Base-by-base conservation (phyloP, 139 green algal species). In the Chlamydomonas incerta region DNA sequence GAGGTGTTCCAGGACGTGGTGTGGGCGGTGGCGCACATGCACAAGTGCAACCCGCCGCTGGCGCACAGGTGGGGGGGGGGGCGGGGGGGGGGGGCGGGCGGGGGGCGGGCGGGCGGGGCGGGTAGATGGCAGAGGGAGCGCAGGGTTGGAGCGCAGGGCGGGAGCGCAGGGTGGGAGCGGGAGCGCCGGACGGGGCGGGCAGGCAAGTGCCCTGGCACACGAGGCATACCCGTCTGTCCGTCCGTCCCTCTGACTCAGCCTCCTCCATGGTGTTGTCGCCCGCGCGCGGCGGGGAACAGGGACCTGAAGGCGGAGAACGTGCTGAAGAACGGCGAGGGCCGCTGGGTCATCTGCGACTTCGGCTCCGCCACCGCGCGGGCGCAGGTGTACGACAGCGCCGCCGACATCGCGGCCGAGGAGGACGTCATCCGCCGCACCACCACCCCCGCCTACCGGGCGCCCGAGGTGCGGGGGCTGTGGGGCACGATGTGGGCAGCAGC, bases 241-340 rank as follows among this genome's bases (percentile, higher is more conserved):
- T n/a, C n/a, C n/a, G n/a, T n/a, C n/a, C n/a, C n/a, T n/a, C n/a
- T n/a, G n/a, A n/a, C n/a, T n/a, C n/a, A n/a, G n/a, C n/a, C n/a
- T n/a, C n/a, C n/a, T n/a, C n/a, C n/a, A n/a, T n/a, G n/a, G n/a
- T n/a, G n/a, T n/a, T n/a, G n/a, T n/a, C n/a, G n/a, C n/a, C n/a
- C n/a, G n/a, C n/a, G n/a, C n/a, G n/a, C n/a, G n/a, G n/a, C n/a
- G n/a, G n/a, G n/a, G n/a, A n/a, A n/a, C 89, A 96, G 95, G 58
- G 97, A 99, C 91, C 46, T 99, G 46, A 99, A 99, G 87, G 94
- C 94, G 55, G 97, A 99, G 89, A 99, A 99, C 84, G 90, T 99
- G 75, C 90, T 99, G 74, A 92, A 91, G 71, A 90, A 90, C 18
- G 35, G 69, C 34, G 89, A 95, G 34, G 93, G 94, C 4, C 72